Conservation (phyloP, 768 basidiomycete genomes). For the Neoboletus magnificus region DNA sequence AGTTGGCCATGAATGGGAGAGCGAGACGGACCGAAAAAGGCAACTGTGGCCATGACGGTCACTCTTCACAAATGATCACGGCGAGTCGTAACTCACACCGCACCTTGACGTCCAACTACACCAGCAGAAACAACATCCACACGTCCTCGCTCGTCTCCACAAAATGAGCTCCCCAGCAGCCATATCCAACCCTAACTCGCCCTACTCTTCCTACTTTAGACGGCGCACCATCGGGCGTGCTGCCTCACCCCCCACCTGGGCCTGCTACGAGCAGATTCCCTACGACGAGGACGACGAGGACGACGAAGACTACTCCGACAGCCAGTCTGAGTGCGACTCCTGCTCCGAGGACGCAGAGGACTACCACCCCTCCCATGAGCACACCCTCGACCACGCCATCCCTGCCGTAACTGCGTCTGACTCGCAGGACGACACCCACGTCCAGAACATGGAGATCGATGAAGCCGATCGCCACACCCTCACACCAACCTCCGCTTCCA, state of each 20-base stretch:
- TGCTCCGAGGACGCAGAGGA: slow-evolving; percentile 77
- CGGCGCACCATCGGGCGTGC: slow-evolving; percentile 76
- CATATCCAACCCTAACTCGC: slow-evolving; percentile 23
- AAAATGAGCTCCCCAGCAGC: slow-evolving; percentile 24
- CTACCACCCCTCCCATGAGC: slow-evolving; percentile 37
- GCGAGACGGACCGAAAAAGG: slow-evolving; percentile 14
- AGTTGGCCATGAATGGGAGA: slow-evolving; percentile 71
- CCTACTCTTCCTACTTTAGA: slow-evolving; percentile 41
- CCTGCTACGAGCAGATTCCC: slow-evolving; percentile 88
- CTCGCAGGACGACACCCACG: slow-evolving; percentile 43
- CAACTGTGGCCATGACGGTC: slow-evolving; percentile 1
- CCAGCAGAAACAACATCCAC: background rate
- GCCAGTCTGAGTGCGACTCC: slow-evolving; percentile 50
- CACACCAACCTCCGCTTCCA: background rate
- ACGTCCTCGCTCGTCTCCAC: background rate
- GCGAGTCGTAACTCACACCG: background rate
- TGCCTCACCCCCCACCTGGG: slow-evolving; percentile 83
- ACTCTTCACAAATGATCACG: slow-evolving; percentile 20
- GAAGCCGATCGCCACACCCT: slow-evolving; percentile 30
- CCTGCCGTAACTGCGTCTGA: slow-evolving; percentile 19
- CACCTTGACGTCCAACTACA: background rate
- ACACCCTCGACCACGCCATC: slow-evolving; percentile 27
- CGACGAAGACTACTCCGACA: slow-evolving; percentile 56
- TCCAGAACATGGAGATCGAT: slow-evolving; percentile 55
- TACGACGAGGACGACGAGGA: slow-evolving; percentile 62